phyloP scores from a whole-genome alignment of 768 basidiomycete genomes.

The Macrolepiota dolichaula region DNA sequence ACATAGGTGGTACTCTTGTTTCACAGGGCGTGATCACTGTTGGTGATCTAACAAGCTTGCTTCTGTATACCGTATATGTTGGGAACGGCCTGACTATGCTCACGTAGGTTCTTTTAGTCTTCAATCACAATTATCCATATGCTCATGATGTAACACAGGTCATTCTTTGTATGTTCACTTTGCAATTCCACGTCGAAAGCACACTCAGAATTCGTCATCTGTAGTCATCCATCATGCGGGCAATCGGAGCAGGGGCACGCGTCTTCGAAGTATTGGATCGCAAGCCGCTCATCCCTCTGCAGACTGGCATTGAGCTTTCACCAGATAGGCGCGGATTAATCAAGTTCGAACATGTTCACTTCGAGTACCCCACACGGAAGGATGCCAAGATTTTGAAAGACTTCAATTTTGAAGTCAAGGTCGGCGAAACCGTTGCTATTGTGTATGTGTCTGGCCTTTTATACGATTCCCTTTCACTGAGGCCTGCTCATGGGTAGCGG shows the following conservation, averaged over 20 bases:
- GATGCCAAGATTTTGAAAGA: slow-evolving; percentile 80
- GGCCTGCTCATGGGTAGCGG: slow-evolving; percentile 49
- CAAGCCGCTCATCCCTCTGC: slow-evolving; percentile 66
- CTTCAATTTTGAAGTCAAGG: slow-evolving; percentile 74
- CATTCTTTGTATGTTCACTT: slow-evolving; percentile 46
- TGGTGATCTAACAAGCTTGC: slow-evolving; percentile 84
- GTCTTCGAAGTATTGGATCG: slow-evolving; percentile 94
- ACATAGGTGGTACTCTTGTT: slow-evolving; percentile 83
- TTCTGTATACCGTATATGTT: slow-evolving; percentile 90
- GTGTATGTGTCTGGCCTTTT: slow-evolving; percentile 57
- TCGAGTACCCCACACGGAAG: slow-evolving; percentile 86
- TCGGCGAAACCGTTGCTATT: slow-evolving; percentile 87
- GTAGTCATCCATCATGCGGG: slow-evolving; percentile 93
- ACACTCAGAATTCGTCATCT: neutral
- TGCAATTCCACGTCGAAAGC: slow-evolving; percentile 14
- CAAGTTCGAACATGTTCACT: slow-evolving; percentile 78
- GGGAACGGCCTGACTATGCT: slow-evolving; percentile 78
- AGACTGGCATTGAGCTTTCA: slow-evolving; percentile 55
- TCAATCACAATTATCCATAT: neutral
- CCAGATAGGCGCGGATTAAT: slow-evolving; percentile 62
- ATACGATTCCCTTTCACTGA: neutral
- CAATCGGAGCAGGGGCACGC: slow-evolving; percentile 87
- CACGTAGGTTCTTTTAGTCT: slow-evolving; percentile 44
- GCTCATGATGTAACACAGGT: slow-evolving; percentile 25
- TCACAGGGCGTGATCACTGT: slow-evolving; percentile 85